Conservation (phyloP, 352 stramenopile species). For the Phytophthora vignae region DNA sequence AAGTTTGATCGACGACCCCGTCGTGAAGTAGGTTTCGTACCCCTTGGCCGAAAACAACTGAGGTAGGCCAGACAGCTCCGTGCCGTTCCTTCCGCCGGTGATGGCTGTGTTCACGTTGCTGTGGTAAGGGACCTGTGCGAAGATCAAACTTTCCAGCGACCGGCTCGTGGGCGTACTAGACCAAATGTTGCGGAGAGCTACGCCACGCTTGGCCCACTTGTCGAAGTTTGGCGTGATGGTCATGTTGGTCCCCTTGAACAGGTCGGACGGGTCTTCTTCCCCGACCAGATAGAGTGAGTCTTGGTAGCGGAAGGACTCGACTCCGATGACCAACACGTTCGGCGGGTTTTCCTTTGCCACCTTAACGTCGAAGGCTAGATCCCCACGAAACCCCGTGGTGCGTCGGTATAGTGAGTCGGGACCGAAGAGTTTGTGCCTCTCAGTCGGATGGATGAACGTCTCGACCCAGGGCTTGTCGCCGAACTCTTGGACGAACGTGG, state of each 20-base stretch:
- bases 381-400: constrained; percentile 51
- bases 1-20: constrained; percentile 39
- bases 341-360: constrained; percentile 43
- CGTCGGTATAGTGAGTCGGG: constrained; percentile 27
- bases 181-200: constrained; percentile 68
- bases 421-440: constrained; percentile 24
- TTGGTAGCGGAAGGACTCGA: constrained; percentile 65
- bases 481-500: constrained; percentile 1
- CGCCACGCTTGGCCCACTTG: constrained; percentile 51
- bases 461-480: constrained; percentile 24
- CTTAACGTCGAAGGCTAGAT: constrained; percentile 49
- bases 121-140: constrained; percentile 66
- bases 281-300: constrained; percentile 61
- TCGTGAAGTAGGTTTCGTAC: constrained; percentile 70
- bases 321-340: constrained; percentile 57
- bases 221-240: constrained; percentile 62
- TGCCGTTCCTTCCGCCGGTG: constrained; percentile 38
- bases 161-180: constrained; percentile 69
- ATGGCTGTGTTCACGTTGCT: constrained; percentile 52
- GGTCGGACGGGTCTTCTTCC: constrained; percentile 46
- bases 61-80: constrained; percentile 50
- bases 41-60: constrained; percentile 60
- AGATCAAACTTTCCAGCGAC: constrained; percentile 65
- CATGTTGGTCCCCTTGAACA: constrained; percentile 37
- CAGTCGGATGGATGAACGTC: constrained; percentile 29